phyloP scores from a whole-genome alignment of 2,329 filamentous ascomycete genomes.

The Ascomycota sp. region DNA sequence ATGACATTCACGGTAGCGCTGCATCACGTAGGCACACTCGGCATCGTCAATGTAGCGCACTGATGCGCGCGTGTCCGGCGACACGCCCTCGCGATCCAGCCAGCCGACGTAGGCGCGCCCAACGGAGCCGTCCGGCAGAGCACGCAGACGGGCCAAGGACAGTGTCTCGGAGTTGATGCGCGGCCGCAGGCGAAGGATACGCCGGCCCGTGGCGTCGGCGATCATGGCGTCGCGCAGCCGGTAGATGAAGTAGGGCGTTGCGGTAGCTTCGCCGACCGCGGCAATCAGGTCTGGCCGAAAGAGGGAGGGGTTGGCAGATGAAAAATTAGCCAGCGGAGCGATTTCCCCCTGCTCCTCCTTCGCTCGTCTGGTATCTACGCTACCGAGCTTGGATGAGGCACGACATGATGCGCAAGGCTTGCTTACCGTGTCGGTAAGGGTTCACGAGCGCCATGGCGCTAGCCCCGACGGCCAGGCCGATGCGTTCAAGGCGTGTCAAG shows the following conservation, averaged over 20 bases:
- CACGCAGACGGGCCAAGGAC: constrained; percentile 46
- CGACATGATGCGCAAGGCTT: too few relatives aligned
- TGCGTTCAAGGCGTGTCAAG: constrained; percentile 57
- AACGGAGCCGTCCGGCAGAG: constrained; percentile 51
- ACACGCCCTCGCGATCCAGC: constrained; percentile 87
- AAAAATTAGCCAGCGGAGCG: too few relatives aligned
- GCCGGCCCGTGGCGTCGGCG: constrained; percentile 57
- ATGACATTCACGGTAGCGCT: constrained; percentile 90
- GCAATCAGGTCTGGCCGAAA: constrained; percentile 72
- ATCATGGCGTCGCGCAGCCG: constrained; percentile 89
- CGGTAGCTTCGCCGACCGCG: constrained; percentile 80
- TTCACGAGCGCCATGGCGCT: constrained; percentile 46
- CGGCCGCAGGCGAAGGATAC: constrained; percentile 77
- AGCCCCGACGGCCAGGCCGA: constrained; percentile 46
- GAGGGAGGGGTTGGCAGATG: not conserved
- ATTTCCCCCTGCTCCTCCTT: too few relatives aligned
- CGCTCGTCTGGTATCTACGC: too few relatives aligned
- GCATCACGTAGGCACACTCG: constrained; percentile 96
- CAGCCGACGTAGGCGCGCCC: constrained; percentile 70
- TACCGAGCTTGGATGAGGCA: too few relatives aligned
- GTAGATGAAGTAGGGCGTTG: constrained; percentile 85
- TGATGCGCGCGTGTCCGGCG: constrained; percentile 63
- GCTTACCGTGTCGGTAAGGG: constrained; percentile 55
- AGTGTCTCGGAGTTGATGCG: constrained; percentile 63
- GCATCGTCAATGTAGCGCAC: constrained; percentile 88